Evolutionary conservation across 768 basidiomycete species (phyloP), one percentile per base, ranked within the genome.

Genomic region (Epithele typhae): DNA sequence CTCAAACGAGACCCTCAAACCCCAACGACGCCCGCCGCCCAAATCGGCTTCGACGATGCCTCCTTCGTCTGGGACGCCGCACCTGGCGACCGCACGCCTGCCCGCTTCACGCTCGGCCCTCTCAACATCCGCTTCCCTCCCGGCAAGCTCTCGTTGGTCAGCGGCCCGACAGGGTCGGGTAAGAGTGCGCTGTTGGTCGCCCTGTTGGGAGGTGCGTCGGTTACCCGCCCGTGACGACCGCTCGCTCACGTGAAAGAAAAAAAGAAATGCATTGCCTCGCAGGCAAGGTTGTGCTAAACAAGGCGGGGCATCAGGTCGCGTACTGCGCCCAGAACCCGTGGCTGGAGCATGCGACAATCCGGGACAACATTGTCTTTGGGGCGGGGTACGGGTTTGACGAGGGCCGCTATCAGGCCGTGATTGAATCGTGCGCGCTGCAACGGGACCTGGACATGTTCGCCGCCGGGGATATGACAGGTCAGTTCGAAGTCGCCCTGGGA

Each of bases 281-380:
- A 4, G 84, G 84, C 3, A 54, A 58, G 0, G 80, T 84, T n/a
- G 51, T 68, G 17, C 61, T 84, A 23, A 66, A 78, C 59, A 82
- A 87, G 63, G 61, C 65, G 5, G 65, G 70, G 24, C 81, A 85
- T 53, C 71, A 71, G 37, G 76, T 86, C 9, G 84, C 85, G 1
- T 86, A 82, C 59, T 83, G 82, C 54, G 79, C 78, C 0, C 84
- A 86, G 57, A 79, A 72, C 54, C 77, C 81, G 44, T 84, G 81
- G 84, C 73, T 90, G 7, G 82, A 87, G 59, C 84, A 89, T 60
- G 87, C 84, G 1, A 86, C 87, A 0, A 88, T 92, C 47, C 71
- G 78, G 18, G 87, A 89, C 46, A 90, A 91, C 59, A 87, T 94
- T 52, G 62, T 87, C 12, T 94, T 90, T 64, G 81, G 82, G 2